Evolutionary conservation across 2,329 filamentous ascomycete species (phyloP).

Genomic region (Talaromyces sp.): DNA sequence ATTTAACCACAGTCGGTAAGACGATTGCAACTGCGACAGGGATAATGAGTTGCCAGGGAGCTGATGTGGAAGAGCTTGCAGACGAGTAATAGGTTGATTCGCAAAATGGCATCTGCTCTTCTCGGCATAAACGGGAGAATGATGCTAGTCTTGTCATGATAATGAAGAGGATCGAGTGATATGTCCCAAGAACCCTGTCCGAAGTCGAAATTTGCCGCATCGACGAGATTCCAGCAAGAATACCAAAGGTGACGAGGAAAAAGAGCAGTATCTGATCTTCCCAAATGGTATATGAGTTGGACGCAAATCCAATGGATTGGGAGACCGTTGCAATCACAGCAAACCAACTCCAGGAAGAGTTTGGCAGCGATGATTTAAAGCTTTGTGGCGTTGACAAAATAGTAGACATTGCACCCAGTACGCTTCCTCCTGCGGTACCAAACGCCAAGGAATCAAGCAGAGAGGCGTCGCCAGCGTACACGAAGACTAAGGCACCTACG

Average conservation of each 20-base stretch:
- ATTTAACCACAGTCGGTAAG: conserved; percentile 73
- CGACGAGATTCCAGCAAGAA: conserved; percentile 67
- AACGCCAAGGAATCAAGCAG: conserved; percentile 30
- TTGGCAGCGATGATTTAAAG: conserved; percentile 55
- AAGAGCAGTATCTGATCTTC: conserved; percentile 92
- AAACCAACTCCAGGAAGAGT: conserved; percentile 83
- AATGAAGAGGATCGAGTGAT: conserved; percentile 80
- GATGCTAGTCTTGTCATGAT: conserved; percentile 73
- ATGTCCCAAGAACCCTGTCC: conserved; percentile 70
- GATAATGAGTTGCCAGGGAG: conserved; percentile 79
- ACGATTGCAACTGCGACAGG: conserved; percentile 67
- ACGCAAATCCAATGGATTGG: conserved; percentile 89
- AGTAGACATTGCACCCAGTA: conserved; percentile 36
- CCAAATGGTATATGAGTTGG: conserved; percentile 98
- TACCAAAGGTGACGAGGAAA: conserved; percentile 81
- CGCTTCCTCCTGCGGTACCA: conserved; percentile 39
- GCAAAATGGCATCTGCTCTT: conserved; percentile 98
- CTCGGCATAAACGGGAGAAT: conserved; percentile 84
- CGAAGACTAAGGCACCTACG: conserved; percentile 19
- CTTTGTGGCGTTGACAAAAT: conserved; percentile 32
- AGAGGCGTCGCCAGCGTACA: conserved; percentile 21
- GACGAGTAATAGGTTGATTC: conserved; percentile 94
- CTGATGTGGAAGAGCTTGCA: conserved; percentile 83
- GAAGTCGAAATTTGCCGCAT: conserved; percentile 61
- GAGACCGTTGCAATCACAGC: conserved; percentile 73